Conservation (phyloP, 2,329 filamentous ascomycete genomes). For the Colletotrichum neosansevieriae region DNA sequence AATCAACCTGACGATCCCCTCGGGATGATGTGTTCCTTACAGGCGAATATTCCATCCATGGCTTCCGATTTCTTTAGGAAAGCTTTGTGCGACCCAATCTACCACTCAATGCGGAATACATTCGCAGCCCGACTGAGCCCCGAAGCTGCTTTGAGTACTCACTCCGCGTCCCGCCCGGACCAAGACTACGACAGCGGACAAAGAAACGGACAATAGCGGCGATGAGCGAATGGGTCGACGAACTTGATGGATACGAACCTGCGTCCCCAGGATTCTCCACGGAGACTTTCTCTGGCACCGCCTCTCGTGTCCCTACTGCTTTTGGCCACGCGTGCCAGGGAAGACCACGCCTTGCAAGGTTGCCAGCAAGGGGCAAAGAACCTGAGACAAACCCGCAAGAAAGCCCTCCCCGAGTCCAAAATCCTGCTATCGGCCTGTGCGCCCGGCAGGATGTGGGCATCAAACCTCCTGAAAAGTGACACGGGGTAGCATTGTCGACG, state of each 20-base stretch:
- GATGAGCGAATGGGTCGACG: slow-evolving; percentile 11
- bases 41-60: neutral
- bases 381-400: slow-evolving; percentile 36
- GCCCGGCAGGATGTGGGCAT: slow-evolving; percentile 33
- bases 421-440: slow-evolving; percentile 34
- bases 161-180: slow-evolving; percentile 18
- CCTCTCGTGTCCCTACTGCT: slow-evolving; percentile 23
- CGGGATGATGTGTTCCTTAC: slow-evolving; percentile 4
- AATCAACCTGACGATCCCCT: slow-evolving; percentile 9
- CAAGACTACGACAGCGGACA: slow-evolving; percentile 22
- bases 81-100: slow-evolving; percentile 12
- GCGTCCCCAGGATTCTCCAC: slow-evolving; percentile 29
- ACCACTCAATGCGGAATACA: slow-evolving; percentile 25
- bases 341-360: slow-evolving; percentile 39
- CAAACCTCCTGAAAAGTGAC: slow-evolving; percentile 38
- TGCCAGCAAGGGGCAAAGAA: slow-evolving; percentile 35
- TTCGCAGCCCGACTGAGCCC: neutral
- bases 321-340: slow-evolving; percentile 34
- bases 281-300: slow-evolving; percentile 38
- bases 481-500: slow-evolving; percentile 30
- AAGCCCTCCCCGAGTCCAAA: slow-evolving; percentile 16
- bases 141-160: slow-evolving; percentile 22
- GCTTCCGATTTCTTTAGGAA: neutral
- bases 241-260: slow-evolving; percentile 28
- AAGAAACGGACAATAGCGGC: slow-evolving; percentile 19